Conservation (phyloP, 805 yeast species). For the Candida coleopterorum region DNA sequence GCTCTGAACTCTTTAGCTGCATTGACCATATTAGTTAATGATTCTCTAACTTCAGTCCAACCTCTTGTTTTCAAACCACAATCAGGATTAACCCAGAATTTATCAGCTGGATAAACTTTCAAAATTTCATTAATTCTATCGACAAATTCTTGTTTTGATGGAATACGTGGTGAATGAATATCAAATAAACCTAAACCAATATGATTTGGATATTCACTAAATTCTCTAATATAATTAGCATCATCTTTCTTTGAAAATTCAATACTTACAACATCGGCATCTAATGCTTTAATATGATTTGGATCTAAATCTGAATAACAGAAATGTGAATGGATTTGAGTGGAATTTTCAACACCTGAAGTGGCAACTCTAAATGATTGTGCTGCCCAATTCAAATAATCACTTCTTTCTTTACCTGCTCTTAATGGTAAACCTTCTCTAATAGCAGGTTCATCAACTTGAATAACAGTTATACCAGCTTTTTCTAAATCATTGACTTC, state of each 20-base stretch:
- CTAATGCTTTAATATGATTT: conserved; percentile 98
- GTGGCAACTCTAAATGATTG: conserved; percentile 99
- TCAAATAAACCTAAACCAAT: conserved; percentile 99
- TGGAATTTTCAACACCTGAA: conserved; percentile 90
- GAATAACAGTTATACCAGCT: conserved; percentile 96
- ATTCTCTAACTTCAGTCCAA: conserved; percentile 95
- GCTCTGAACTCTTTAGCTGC: conserved; percentile 90
- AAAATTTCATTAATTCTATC: conserved; percentile 89
- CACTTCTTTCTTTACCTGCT: conserved; percentile 94
- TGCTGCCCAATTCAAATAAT: conserved; percentile 98
- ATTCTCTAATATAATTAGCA: conserved; percentile 96
- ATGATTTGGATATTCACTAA: conserved; percentile 98
- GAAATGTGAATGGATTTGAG: conserved; percentile 99
- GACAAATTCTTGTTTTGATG: conserved; percentile 95
- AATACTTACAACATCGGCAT: conserved; percentile 98
- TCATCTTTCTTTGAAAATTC: conserved; percentile 99
- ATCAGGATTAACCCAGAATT: conserved; percentile 99
- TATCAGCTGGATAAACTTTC: conserved; percentile 95
- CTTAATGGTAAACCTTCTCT: conserved; percentile 99
- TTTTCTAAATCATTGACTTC: conserved; percentile 98
- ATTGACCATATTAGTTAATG: conserved; percentile 97
- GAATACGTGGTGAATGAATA: conserved; percentile 99
- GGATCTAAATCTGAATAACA: conserved; percentile 99
- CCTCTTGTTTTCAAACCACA: conserved; percentile 99
- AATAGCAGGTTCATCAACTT: conserved; percentile 99